Base-by-base conservation (phyloP, 2,329 filamentous ascomycete species). In the Karstenula rhodostoma region DNA sequence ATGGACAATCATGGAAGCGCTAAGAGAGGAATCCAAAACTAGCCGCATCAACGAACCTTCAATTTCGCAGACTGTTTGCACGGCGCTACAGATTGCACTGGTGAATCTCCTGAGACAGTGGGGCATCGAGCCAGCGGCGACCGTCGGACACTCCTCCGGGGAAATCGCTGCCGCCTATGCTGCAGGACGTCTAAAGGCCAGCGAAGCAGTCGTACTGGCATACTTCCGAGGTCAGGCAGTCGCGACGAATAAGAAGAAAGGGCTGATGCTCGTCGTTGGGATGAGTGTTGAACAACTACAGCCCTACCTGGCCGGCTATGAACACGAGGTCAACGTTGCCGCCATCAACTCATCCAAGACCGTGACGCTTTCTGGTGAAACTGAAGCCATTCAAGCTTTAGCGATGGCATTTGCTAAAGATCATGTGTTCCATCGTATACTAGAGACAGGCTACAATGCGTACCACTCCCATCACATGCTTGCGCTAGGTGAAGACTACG, bases 351-450 rank as follows among this genome's bases (percentile, higher is more conserved):
- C 72, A 7, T 71, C 78, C 0, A 52, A 62, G 0, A 79, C 73
- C 46, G 66, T 82, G 2, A 83, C 81, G 0, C 47, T 83, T 1
- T 81, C 79, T 12, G 81, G 81, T 1, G 77, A 82, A 58, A 51
- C 2, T 3, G 27, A 17, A 15, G 47, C 5, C 12, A 49, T 49
- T 32, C 2, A 49, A 33, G 27, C 5, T n/a, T 12, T n/a, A 35
- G 7, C 25, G 19, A 65, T 4, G 52, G 48, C 3, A 32, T 66
- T 8, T 70, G 66, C 44, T 55, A 47, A 27, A 27, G 65, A 8
- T n/a, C n/a, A n/a, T n/a, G n/a, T n/a, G n/a, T n/a, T n/a, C n/a
- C n/a, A n/a, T n/a, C n/a, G n/a, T n/a, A 4, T 62, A 3, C 59
- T 69, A 1, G 56, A 63, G 27, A 69, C 64, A 6, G 66, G 66